phyloP scores from a whole-genome alignment of 345 rosid genomes.

The Camelina hispida region DNA sequence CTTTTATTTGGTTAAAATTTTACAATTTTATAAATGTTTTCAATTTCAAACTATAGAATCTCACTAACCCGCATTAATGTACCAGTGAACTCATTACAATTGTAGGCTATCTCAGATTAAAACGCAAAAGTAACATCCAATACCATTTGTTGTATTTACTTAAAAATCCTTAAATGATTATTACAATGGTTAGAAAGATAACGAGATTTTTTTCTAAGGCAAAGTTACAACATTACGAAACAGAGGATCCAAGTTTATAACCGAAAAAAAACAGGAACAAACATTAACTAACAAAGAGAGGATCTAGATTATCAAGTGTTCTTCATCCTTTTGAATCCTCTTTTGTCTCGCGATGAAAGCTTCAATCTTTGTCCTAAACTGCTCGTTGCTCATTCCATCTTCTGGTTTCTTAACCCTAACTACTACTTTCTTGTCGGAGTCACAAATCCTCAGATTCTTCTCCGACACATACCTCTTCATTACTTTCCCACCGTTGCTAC shows the following conservation, averaged over 20 bases:
- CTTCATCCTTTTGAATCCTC: conserved; percentile 69
- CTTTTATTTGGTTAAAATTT: background rate
- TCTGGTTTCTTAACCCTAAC: conserved; percentile 47
- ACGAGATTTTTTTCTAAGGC: conserved; percentile 2
- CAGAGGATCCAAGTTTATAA: conserved; percentile 22
- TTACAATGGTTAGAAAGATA: conserved; percentile 18
- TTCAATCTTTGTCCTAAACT: conserved; percentile 65
- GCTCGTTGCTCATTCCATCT: conserved; percentile 79
- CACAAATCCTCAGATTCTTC: conserved; percentile 46
- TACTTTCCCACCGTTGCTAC: conserved; percentile 18
- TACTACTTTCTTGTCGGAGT: conserved; percentile 33
- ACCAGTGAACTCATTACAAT: background rate
- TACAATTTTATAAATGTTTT: background rate
- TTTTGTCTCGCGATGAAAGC: conserved; percentile 84
- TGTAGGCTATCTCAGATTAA: background rate
- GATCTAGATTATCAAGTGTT: conserved; percentile 45
- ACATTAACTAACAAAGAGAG: conserved; percentile 19
- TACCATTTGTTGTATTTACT: conserved; percentile 26
- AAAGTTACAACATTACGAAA: conserved; percentile 31
- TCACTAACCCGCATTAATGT: no score
- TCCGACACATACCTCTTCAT: conserved; percentile 60
- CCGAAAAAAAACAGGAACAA: background rate
- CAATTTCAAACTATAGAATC: no score
- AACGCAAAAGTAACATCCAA: background rate
- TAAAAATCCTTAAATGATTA: conserved; percentile 13